A percentile compares a stretch with the other conserved stretches of the same genome.
phyloP scores from a whole-genome alignment of 2,329 filamentous ascomycete genomes.

The Sclerotinia trifoliorum region DNA sequence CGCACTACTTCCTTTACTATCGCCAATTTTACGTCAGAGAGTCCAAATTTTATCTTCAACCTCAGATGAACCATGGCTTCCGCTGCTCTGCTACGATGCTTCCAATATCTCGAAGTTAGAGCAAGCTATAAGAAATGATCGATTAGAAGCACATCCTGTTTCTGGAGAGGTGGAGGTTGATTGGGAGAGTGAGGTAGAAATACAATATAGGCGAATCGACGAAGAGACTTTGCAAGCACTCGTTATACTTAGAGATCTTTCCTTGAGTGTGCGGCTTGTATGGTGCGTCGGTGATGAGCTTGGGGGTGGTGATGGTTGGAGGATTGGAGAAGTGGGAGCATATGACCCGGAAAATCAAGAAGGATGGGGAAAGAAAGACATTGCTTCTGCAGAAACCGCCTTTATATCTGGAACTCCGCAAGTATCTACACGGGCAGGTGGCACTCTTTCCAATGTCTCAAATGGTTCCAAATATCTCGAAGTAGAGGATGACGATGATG shows the following conservation, averaged over 20 bases:
- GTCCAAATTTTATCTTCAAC: slow-evolving; percentile 63
- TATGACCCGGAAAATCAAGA: slow-evolving; percentile 53
- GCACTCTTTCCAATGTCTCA: background rate
- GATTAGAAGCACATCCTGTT: slow-evolving; percentile 75
- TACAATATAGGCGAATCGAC: slow-evolving; percentile 67
- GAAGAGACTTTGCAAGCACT: slow-evolving; percentile 71
- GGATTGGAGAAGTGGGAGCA: slow-evolving; percentile 66
- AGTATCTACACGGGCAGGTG: slow-evolving; percentile 7
- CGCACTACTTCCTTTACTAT: slow-evolving; percentile 58
- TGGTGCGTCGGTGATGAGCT: slow-evolving; percentile 62
- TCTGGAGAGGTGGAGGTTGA: slow-evolving; percentile 76
- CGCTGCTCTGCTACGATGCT: slow-evolving; percentile 66
- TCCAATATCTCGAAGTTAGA: slow-evolving; percentile 55
- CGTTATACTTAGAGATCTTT: slow-evolving; percentile 59
- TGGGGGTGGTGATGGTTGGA: slow-evolving; percentile 64
- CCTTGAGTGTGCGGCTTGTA: slow-evolving; percentile 63
- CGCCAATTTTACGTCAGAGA: slow-evolving; percentile 64
- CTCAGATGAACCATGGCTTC: slow-evolving; percentile 67
- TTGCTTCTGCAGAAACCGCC: slow-evolving; percentile 61
- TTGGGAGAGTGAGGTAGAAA: slow-evolving; percentile 62
- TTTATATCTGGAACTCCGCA: slow-evolving; percentile 42
- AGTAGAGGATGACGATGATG: slow-evolving; percentile 64
- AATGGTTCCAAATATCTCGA: background rate
- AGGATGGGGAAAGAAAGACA: slow-evolving; percentile 51
- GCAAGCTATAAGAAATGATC: slow-evolving; percentile 59